Evolutionary conservation across 768 basidiomycete species (phyloP).

Genomic region (Mycena rebaudengoi): DNA sequence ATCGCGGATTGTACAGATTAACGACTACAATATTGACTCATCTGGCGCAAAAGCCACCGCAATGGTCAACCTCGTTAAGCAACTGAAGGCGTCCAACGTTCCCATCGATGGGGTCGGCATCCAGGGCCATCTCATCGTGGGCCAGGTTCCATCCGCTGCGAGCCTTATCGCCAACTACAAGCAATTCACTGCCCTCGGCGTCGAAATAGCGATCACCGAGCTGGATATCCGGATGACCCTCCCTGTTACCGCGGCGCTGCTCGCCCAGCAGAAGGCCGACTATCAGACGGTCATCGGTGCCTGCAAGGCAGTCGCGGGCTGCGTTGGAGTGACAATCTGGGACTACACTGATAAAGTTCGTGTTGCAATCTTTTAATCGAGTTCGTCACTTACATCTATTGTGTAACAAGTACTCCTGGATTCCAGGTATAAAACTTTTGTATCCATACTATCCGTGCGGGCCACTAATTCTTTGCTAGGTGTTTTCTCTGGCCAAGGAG

Average conservation of each 20-base stretch:
- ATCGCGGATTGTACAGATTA: too few relatives aligned
- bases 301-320: slow-evolving; percentile 54
- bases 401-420: slow-evolving; percentile 36
- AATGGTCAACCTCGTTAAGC: slow-evolving; percentile 49
- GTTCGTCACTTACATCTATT: background rate
- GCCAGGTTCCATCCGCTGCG: slow-evolving; percentile 53
- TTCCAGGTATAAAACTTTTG: slow-evolving; percentile 13
- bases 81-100: slow-evolving; percentile 45
- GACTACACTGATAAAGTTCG: slow-evolving; percentile 38
- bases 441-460: background rate
- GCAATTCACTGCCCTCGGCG: slow-evolving; percentile 64
- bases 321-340: slow-evolving; percentile 46
- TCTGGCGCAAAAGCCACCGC: slow-evolving; percentile 51
- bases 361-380: background rate
- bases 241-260: slow-evolving; percentile 56
- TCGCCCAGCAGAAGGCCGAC: slow-evolving; percentile 64
- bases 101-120: slow-evolving; percentile 65
- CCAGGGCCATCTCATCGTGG: slow-evolving; percentile 68
- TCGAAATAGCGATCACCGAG: slow-evolving; percentile 76
- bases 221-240: slow-evolving; percentile 70
- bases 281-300: slow-evolving; percentile 64
- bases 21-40: slow-evolving; percentile 39
- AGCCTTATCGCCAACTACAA: slow-evolving; percentile 56
- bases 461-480: background rate
- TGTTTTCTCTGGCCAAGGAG: slow-evolving; percentile 35